A percentile compares a stretch with the other conserved stretches of the same genome.
These are phyloP conservation scores for Corymbia calophylla DNA, from an alignment of 441 rosid genomes.

Conservation along the genomic window DNA sequence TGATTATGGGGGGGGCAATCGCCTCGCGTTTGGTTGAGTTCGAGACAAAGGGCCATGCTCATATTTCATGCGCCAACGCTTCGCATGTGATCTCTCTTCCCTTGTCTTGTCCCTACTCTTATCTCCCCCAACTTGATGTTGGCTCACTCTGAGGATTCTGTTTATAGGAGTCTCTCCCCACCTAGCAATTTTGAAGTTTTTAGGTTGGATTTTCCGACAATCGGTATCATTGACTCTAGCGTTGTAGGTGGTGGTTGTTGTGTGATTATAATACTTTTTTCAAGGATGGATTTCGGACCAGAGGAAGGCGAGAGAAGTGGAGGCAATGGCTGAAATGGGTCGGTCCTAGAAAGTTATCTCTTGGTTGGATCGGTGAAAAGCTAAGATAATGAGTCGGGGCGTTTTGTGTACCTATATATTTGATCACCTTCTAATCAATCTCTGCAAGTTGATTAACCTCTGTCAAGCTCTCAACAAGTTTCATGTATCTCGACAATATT, in stretches of 20 bases:
- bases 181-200: fast-evolving
- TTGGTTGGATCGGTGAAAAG: too few relatives aligned
- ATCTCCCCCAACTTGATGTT: too few relatives aligned
- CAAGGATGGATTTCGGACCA: fast-evolving
- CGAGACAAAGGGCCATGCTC: neutral
- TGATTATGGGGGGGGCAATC: constrained; percentile 6
- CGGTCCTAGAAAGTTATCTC: fast-evolving
- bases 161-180: fast-evolving
- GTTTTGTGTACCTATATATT: fast-evolving
- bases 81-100: constrained; percentile 20
- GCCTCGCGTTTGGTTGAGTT: neutral
- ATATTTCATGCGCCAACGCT: constrained; percentile 24
- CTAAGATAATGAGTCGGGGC: neutral
- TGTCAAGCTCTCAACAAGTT: fast-evolving
- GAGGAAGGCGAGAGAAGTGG: neutral
- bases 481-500: too few relatives aligned
- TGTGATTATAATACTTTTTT: neutral
- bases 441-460: neutral
- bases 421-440: fast-evolving
- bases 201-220: fast-evolving
- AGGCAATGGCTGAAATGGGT: neutral
- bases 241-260: fast-evolving
- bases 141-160: fast-evolving
- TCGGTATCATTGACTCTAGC: fast-evolving
- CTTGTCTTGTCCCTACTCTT: constrained; percentile 1